Base-by-base conservation (phyloP, 1,284 basidiomycete species). In the Ganoderma meredithae region DNA sequence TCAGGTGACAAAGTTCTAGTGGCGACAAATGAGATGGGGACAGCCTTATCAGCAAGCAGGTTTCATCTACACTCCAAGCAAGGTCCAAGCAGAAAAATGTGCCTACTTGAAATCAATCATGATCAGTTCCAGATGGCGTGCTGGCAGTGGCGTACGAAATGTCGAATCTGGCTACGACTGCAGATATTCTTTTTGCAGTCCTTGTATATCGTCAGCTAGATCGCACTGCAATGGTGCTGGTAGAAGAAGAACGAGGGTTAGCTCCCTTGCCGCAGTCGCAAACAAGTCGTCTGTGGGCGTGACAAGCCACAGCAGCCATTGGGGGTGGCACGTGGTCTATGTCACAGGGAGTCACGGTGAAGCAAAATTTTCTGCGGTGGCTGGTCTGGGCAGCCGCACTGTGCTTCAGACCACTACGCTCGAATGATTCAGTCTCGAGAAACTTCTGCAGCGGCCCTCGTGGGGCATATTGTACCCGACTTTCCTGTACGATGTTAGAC, bases 351-450 rank as follows among this genome's bases (percentile, higher is more conserved):
- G 47, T 49, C 47, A 49, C 47, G 5, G 10, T 17, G 1, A 3
- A 31, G 27, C 52, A 55, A 55, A 55, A 27, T 52, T 52, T 55
- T 55, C 10, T 31, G 13, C 10, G 3, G 27, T 31, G 27, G 27
- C 27, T 15, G 22, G 47, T 25, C 22, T 49, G 47, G 47, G 22
- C 47, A 22, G 25, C 47, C 12, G 9, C 4, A 25, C 47, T 25
- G 22, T 49, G 10, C 47, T 25, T 49, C 47, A 49, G 47, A 22
- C 47, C 47, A 49, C 47, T 13, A 55, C 52, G 52, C 27, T 55
- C 52, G 52, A 55, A 55, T 55, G 52, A 49, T 49, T 25, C 47
- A 55, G 52, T 55, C 27, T 33, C 52, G 25, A 31, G 52, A 55
- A 55, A 17, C 31, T 17, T 33, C 52, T 19, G 31, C 52, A 55